Evolutionary conservation across 176 grass and related monocot species (phyloP).

Genomic region (Coix lacrymajobi): DNA sequence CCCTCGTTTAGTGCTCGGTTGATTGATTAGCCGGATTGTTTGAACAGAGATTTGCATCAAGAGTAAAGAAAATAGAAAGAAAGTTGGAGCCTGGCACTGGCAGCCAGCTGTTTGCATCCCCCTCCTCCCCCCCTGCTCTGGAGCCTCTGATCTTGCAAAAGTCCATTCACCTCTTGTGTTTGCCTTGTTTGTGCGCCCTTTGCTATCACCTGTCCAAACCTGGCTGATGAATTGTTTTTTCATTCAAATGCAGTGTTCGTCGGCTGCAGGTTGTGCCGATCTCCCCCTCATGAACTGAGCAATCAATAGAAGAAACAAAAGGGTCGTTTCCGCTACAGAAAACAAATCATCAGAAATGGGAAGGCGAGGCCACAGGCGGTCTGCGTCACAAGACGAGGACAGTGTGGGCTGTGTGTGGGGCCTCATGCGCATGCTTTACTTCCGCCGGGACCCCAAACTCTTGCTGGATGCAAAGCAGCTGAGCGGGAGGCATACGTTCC

Average conservation of each 20-base stretch:
- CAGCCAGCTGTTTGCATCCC: background rate
- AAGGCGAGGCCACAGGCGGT: constrained; percentile 42
- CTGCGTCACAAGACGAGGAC: constrained; percentile 33
- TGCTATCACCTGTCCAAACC: background rate
- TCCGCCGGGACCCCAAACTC: constrained; percentile 62
- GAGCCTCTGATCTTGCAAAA: background rate
- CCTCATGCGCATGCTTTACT: constrained; percentile 89
- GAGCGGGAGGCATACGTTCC: constrained; percentile 35
- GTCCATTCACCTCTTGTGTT: too few species aligned
- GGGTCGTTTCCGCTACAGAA: background rate
- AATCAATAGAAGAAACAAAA: constrained; percentile 28
- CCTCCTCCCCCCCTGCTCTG: too few species aligned
- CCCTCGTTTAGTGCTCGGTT: background rate
- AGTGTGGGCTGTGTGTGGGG: constrained; percentile 91
- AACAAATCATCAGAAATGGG: constrained; percentile 49
- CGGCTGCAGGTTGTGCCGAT: background rate
- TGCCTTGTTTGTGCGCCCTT: background rate
- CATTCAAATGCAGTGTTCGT: constrained; percentile 12
- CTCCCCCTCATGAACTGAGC: constrained; percentile 21
- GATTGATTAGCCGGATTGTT: background rate
- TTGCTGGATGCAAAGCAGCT: constrained; percentile 62
- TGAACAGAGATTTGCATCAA: background rate
- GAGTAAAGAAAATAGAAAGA: background rate
- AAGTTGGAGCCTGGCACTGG: background rate
- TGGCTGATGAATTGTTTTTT: constrained; percentile 1